Evolutionary conservation across 306 rosid genomes (phyloP), one percentile per base, ranked within the genome.

Genomic region (Cyclanthera cordifolia): DNA sequence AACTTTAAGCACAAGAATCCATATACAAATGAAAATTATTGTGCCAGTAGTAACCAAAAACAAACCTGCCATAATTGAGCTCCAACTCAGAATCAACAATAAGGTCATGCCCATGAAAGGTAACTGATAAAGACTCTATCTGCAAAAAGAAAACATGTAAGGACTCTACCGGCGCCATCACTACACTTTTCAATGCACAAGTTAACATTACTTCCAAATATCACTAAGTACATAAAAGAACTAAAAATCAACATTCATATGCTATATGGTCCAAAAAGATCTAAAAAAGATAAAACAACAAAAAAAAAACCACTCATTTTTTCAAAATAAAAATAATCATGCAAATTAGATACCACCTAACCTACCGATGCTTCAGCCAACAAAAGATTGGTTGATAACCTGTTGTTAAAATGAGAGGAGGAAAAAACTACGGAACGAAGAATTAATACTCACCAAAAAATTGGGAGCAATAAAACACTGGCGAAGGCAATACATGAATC

Each of bases 21-120:
- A 32, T 32, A 32, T 32, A 6, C 0, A 70, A 70, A 50, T 24
- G 16, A 3, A 7, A 16, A 67, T 7, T 13, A 59, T 51, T 0
- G 53, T 68, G 69, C 7, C 72, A 55, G 54, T 5, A 45, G 25
- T n/a, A 8, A 49, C 45, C 15, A 45, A 64, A 25, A 49, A 71
- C 85, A 15, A 68, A 94, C 97, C 97, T 94, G 73, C 99, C 97
- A 84, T 88, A 94, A 45, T 94, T 94, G 39, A 94, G 96, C 90
- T 94, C 99, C 78, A 94, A 77, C 53, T 88, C 97, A 50, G 96
- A 78, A 80, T 94, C 99, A 54, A 94, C 97, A 32, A 94, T 86
- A 30, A 90, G 84, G 78, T 94, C 99, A 45, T 94, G 99, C 53
- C 99, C 96, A 16, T 94, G 99, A 53, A 94, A 94, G 17, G 99